These are phyloP conservation scores for Prunus mume DNA, from an alignment of 306 rosid species.

Conservation along the genomic window DNA sequence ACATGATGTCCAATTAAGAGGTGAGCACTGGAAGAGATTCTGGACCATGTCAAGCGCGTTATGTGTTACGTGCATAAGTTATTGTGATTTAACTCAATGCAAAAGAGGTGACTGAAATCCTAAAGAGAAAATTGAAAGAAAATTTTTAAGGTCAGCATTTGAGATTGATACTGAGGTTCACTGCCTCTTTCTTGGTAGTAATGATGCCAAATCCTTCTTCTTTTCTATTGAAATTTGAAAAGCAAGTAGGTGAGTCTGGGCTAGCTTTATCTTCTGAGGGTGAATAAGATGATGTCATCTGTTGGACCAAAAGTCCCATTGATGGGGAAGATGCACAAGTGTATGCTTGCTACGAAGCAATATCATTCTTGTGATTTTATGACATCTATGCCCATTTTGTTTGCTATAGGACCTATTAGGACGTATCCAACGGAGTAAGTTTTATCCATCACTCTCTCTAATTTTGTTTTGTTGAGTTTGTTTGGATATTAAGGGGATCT, in stretches of 20 bases:
- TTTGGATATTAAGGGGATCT: neutral
- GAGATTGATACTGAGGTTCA: neutral
- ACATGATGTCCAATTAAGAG: neutral
- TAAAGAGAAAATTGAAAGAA: neutral
- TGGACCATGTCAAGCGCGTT: neutral
- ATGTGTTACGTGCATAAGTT: neutral
- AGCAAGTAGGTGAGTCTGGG: neutral
- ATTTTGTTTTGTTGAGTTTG: neutral
- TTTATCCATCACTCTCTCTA: neutral
- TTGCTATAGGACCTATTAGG: neutral
- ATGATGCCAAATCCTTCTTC: neutral
- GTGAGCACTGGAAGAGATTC: neutral
- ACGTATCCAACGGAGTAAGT: neutral
- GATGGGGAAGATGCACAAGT: neutral
- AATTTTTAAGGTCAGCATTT: neutral
- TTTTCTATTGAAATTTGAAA: neutral
- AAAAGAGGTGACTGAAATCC: neutral
- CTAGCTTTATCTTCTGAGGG: neutral
- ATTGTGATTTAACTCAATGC: neutral
- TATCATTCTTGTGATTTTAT: neutral
- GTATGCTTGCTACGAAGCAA: neutral
- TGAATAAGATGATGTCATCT: neutral
- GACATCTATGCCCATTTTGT: neutral
- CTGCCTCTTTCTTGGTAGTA: neutral
- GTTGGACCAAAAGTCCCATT: neutral